Percentiles rank a stretch among this genome's conserved stretches.
Evolutionary conservation across 768 basidiomycete genomes (phyloP).

Genomic region (Russula vinacea): DNA sequence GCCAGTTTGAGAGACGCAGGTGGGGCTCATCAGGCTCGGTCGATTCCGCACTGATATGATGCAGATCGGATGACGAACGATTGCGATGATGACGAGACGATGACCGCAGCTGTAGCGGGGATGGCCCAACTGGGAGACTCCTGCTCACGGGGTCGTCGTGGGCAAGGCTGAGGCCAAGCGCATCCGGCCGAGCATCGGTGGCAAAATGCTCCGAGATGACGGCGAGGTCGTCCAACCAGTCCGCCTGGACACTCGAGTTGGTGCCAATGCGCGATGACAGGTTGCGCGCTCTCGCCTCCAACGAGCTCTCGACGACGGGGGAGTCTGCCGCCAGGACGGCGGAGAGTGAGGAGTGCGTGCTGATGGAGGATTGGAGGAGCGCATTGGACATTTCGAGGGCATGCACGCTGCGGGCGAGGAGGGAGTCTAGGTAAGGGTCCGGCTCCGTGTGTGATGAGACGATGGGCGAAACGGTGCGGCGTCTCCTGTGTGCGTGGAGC

Average conservation of each 20-base stretch:
- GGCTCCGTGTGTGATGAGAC: slow-evolving; percentile 41
- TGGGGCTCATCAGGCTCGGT: slow-evolving; percentile 37
- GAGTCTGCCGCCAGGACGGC: slow-evolving; percentile 48
- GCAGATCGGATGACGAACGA: slow-evolving; percentile 25
- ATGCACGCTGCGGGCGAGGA: slow-evolving; percentile 78
- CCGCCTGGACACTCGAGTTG: slow-evolving; percentile 45
- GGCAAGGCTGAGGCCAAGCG: slow-evolving; percentile 13
- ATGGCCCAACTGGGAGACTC: slow-evolving; percentile 34
- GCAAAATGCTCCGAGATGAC: slow-evolving; percentile 38
- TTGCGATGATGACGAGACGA: slow-evolving; percentile 6
- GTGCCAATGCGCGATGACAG: slow-evolving; percentile 52
- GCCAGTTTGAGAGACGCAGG: slow-evolving; percentile 51
- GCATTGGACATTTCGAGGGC: slow-evolving; percentile 84
- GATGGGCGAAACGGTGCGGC: slow-evolving; percentile 28
- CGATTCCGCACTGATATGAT: neutral
- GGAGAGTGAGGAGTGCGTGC: slow-evolving; percentile 58
- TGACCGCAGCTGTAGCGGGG: slow-evolving; percentile 19
- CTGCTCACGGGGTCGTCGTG: slow-evolving; percentile 31
- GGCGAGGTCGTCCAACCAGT: slow-evolving; percentile 68
- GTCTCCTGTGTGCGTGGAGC: slow-evolving; percentile 37
- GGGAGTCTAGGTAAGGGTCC: slow-evolving; percentile 68
- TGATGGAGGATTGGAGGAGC: slow-evolving; percentile 70
- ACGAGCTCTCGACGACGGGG: slow-evolving; percentile 43
- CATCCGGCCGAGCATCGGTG: slow-evolving; percentile 13
- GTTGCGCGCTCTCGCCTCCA: slow-evolving; percentile 49